Percentiles rank a stretch among this genome's conserved stretches.
Evolutionary conservation across 345 rosid species (phyloP).

Genomic region (Gossypium bickii): DNA sequence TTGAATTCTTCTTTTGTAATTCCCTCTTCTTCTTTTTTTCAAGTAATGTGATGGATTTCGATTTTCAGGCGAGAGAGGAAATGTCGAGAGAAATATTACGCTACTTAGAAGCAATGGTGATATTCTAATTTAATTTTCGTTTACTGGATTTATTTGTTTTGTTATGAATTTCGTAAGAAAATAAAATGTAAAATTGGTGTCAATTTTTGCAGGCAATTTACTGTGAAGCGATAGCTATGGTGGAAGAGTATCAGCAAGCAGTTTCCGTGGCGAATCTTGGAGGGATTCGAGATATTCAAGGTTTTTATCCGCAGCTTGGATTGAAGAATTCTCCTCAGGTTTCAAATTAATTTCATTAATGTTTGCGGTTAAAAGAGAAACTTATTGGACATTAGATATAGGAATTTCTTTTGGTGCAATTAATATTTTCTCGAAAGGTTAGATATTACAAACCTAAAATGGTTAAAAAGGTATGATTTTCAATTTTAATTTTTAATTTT

Average conservation of each 20-base stretch:
- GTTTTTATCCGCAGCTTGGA: constrained; percentile 60
- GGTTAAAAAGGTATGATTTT: not conserved
- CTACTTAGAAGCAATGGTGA: constrained; percentile 91
- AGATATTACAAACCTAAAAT: not conserved
- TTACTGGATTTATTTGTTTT: not conserved
- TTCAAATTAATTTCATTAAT: not conserved
- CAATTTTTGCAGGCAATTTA: constrained; percentile 55
- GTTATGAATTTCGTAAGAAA: not conserved
- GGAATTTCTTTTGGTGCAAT: not conserved
- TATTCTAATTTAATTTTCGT: constrained; percentile 1
- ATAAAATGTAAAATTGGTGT: not conserved
- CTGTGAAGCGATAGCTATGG: constrained; percentile 83
- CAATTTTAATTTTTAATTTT: no score
- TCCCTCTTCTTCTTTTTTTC: not conserved
- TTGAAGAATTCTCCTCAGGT: constrained; percentile 79
- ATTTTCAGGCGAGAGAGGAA: constrained; percentile 88
- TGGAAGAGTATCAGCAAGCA: constrained; percentile 93
- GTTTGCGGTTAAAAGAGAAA: not conserved
- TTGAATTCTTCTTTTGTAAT: not conserved
- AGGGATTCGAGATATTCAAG: constrained; percentile 70
- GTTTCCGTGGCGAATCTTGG: constrained; percentile 63
- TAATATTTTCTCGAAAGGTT: not conserved
- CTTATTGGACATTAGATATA: not conserved
- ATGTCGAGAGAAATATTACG: constrained; percentile 87
- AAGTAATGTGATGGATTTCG: not conserved